Evolutionary conservation across 2,329 filamentous ascomycete genomes (phyloP).

Genomic region (Ophiostoma sp.): DNA sequence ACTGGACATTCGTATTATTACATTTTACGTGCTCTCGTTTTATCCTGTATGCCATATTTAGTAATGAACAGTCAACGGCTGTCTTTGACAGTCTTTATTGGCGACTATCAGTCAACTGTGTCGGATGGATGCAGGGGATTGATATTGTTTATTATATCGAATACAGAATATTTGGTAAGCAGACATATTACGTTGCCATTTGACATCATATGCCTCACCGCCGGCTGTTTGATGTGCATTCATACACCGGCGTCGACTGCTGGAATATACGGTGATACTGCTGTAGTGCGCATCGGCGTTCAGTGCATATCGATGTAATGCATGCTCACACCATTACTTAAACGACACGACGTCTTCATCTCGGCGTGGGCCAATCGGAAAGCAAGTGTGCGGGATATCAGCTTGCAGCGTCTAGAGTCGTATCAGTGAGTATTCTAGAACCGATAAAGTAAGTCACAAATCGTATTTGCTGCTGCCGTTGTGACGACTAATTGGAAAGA

Average conservation of each 20-base stretch:
- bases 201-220: conserved; percentile 2
- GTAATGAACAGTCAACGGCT: background rate
- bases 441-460: background rate
- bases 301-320: background rate
- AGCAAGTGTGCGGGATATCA: background rate
- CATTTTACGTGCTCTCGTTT: conserved; percentile 1
- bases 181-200: background rate
- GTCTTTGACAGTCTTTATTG: background rate
- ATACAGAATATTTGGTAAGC: background rate
- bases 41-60: background rate
- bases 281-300: background rate
- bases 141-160: background rate
- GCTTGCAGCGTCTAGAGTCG: background rate
- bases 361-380: conserved; percentile 17
- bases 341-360: conserved; percentile 13
- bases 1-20: background rate
- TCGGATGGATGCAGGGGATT: background rate
- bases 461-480: too few species aligned
- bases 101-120: background rate
- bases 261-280: background rate
- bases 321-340: background rate
- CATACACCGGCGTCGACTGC: background rate
- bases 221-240: background rate
- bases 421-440: background rate
- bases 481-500: background rate